Percentiles rank a stretch among this genome's conserved stretches.
These are phyloP conservation scores for Priceomyces medius DNA, from an alignment of 805 yeast genomes.

Conservation along the genomic window DNA sequence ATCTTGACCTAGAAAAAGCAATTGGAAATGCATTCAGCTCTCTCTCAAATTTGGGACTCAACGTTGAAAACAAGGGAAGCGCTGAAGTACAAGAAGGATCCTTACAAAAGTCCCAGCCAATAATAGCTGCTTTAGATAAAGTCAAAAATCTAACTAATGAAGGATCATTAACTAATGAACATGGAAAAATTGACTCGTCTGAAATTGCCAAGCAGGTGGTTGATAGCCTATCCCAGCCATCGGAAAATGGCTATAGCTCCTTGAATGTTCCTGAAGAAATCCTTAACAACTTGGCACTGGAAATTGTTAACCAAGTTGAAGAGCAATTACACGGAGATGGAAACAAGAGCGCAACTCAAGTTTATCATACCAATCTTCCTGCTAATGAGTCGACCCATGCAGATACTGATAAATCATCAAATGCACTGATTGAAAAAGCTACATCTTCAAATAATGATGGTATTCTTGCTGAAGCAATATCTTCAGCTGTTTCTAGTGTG, in stretches of 20 bases:
- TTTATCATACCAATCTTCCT: conserved; percentile 9
- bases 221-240: conserved; percentile 17
- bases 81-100: neutral
- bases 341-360: conserved; percentile 33
- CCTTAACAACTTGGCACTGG: conserved; percentile 28
- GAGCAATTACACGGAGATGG: conserved; percentile 16
- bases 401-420: neutral
- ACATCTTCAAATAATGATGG: too few relatives aligned
- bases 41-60: conserved; percentile 1
- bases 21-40: conserved; percentile 40
- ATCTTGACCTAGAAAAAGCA: conserved; percentile 31
- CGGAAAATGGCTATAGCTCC: neutral
- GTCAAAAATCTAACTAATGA: neutral
- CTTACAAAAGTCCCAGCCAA: neutral
- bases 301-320: conserved; percentile 31
- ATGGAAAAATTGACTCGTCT: conserved; percentile 14
- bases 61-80: neutral
- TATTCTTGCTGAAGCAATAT: neutral
- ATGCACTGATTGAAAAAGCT: neutral
- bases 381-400: neutral
- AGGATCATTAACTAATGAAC: neutral
- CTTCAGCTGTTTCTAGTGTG: neutral
- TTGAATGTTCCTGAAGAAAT: conserved; percentile 20
- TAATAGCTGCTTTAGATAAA: conserved; percentile 11
- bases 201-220: conserved; percentile 28